phyloP scores from a whole-genome alignment of 805 yeast genomes.

The Candida germanica region DNA sequence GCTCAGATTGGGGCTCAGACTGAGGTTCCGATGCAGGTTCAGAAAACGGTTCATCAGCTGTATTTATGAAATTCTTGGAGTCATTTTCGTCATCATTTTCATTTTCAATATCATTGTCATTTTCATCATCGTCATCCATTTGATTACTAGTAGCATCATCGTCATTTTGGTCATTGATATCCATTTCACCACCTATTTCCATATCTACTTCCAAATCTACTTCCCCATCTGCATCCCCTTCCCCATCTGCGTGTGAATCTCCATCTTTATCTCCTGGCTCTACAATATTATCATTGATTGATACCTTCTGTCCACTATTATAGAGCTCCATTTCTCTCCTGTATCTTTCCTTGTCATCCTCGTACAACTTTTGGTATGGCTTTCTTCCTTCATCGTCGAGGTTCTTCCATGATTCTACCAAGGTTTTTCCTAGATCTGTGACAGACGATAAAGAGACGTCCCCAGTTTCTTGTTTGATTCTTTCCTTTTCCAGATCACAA shows the following conservation, averaged over 20 bases:
- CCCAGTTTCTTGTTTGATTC: slow-evolving; percentile 57
- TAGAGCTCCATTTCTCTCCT: slow-evolving; percentile 66
- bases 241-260: slow-evolving; percentile 3
- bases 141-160: not conserved
- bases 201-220: slow-evolving; percentile 4
- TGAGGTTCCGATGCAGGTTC: slow-evolving; percentile 8
- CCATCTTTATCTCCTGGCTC: not conserved
- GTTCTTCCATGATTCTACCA: slow-evolving; percentile 84
- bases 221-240: slow-evolving; percentile 9
- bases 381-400: slow-evolving; percentile 65
- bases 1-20: slow-evolving; percentile 6
- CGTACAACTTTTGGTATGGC: slow-evolving; percentile 72
- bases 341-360: slow-evolving; percentile 75
- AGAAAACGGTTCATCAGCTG: slow-evolving; percentile 3
- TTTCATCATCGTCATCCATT: slow-evolving; percentile 2
- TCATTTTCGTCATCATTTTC: slow-evolving; percentile 7
- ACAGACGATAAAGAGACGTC: slow-evolving; percentile 16
- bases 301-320: slow-evolving; percentile 24
- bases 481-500: slow-evolving; percentile 83
- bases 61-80: not conserved
- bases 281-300: slow-evolving; percentile 6
- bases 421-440: slow-evolving; percentile 67
- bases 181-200: no score
- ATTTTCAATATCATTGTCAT: slow-evolving; percentile 5
- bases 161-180: not conserved